Percentiles rank a stretch among this genome's conserved stretches.
Evolutionary conservation across 768 basidiomycete genomes (phyloP).

Genomic region (Agaricus subrufescens): DNA sequence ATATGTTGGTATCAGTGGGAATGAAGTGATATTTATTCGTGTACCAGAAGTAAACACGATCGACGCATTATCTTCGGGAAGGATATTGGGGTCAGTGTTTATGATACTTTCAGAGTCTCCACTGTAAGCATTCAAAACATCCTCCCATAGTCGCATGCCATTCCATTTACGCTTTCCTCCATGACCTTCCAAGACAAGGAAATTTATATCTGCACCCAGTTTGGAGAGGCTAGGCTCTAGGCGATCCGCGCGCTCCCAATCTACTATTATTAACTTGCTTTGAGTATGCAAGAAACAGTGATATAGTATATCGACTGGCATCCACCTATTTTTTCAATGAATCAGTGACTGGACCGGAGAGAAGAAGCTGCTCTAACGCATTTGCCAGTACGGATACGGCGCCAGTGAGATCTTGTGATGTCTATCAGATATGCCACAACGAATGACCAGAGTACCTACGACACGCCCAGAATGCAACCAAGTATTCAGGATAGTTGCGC

Average conservation of each 20-base stretch:
- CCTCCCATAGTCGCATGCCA: conserved; percentile 34
- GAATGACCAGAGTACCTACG: conserved; percentile 21
- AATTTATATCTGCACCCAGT: conserved; percentile 25
- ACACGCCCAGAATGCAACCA: conserved; percentile 45
- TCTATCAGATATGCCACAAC: neutral
- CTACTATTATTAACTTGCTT: conserved; percentile 39
- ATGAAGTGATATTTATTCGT: conserved; percentile 3
- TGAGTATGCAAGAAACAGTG: conserved; percentile 42
- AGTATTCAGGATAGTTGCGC: conserved; percentile 43
- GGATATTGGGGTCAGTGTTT: conserved; percentile 25
- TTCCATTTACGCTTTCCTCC: conserved; percentile 40
- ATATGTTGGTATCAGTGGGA: conserved; percentile 1
- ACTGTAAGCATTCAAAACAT: conserved; percentile 27
- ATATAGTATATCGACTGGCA: conserved; percentile 34
- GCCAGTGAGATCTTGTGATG: conserved; percentile 35
- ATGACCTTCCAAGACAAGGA: conserved; percentile 36
- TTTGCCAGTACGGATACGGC: conserved; percentile 45
- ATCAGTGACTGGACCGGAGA: neutral
- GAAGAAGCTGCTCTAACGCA: conserved; percentile 26
- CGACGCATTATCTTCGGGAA: conserved; percentile 44
- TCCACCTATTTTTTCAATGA: conserved; percentile 23
- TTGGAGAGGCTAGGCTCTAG: conserved; percentile 23
- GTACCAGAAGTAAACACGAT: conserved; percentile 52
- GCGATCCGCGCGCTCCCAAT: conserved; percentile 39
- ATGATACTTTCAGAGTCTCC: conserved; percentile 25